Evolutionary conservation across 208 protist genomes (phyloP).

Genomic region (Acanthamoeba rhysodes): DNA sequence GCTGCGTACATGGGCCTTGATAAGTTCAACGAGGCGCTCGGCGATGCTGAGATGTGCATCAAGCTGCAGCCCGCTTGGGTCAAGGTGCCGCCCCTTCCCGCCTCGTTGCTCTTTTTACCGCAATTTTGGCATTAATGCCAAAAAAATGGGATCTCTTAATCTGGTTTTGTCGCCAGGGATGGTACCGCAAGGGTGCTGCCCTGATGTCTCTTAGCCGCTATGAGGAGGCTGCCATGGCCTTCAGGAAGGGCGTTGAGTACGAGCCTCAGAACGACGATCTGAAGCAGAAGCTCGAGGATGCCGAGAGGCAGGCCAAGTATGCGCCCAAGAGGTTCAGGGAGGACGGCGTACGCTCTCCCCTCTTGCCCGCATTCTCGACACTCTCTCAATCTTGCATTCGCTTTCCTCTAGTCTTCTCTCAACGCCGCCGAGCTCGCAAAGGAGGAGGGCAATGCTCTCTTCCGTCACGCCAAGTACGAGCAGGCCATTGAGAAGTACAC

Average conservation of each 20-base stretch:
- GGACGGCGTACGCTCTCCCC: conserved; percentile 38
- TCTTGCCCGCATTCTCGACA: neutral
- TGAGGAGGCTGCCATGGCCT: conserved; percentile 80
- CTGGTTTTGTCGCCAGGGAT: conserved; percentile 21
- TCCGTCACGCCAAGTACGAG: conserved; percentile 96
- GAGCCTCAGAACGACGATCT: conserved; percentile 75
- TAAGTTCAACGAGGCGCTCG: conserved; percentile 85
- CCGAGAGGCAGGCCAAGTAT: conserved; percentile 59
- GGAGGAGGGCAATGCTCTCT: conserved; percentile 95
- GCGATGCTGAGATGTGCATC: conserved; percentile 88
- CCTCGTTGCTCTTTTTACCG: neutral
- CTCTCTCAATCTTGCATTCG: neutral
- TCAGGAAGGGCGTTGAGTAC: conserved; percentile 78
- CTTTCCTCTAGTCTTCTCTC: conserved; percentile 22
- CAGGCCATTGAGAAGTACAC: conserved; percentile 90
- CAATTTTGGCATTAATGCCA: neutral
- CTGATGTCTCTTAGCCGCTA: conserved; percentile 77
- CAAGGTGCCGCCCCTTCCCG: conserved; percentile 82
- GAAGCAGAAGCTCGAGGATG: conserved; percentile 61
- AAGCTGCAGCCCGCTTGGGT: conserved; percentile 87
- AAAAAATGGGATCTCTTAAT: neutral
- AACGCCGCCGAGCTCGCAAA: conserved; percentile 37
- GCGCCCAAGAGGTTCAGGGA: conserved; percentile 48
- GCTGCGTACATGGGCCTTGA: conserved; percentile 80
- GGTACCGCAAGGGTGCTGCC: conserved; percentile 87